These are phyloP conservation scores for Alternaria postmessia DNA, from an alignment of 2,329 filamentous ascomycete genomes.

Conservation along the genomic window DNA sequence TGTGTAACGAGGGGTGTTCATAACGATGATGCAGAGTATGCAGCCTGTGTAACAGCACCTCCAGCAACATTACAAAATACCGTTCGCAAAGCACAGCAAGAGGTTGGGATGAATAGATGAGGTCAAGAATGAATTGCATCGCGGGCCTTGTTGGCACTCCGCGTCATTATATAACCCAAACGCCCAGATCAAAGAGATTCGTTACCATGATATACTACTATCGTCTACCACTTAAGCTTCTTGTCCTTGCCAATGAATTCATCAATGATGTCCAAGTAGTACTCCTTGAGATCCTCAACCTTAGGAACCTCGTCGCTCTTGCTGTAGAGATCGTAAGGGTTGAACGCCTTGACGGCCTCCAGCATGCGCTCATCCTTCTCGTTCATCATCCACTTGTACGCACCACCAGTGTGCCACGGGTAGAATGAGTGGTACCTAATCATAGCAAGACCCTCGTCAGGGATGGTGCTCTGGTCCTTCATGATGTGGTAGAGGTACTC, in stretches of 20 bases:
- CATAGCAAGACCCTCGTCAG: conserved; percentile 86
- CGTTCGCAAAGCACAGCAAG: neutral
- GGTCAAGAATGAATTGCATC: neutral
- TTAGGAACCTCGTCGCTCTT: conserved; percentile 85
- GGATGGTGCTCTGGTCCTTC: conserved; percentile 81
- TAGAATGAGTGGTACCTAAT: conserved; percentile 95
- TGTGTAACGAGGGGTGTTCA: neutral
- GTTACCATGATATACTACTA: neutral
- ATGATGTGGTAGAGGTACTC: conserved; percentile 88
- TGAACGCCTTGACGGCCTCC: conserved; percentile 83
- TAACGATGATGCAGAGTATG: neutral
- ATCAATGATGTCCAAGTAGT: conserved; percentile 61
- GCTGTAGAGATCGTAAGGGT: conserved; percentile 90
- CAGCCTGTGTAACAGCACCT: neutral
- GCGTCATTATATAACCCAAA: conserved; percentile 5
- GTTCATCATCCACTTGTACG: conserved; percentile 84
- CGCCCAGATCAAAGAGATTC: conserved; percentile 9
- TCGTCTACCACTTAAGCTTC: conserved; percentile 72
- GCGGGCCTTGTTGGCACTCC: conserved; percentile 28
- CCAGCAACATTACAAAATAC: neutral
- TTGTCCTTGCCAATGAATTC: conserved; percentile 73
- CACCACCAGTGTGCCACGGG: conserved; percentile 84
- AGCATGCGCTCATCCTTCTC: conserved; percentile 82
- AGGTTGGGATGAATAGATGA: neutral
- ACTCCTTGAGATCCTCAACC: conserved; percentile 76